Evolutionary conservation across 2,329 filamentous ascomycete species (phyloP).

Genomic region (Neofusicoccum sp.): DNA sequence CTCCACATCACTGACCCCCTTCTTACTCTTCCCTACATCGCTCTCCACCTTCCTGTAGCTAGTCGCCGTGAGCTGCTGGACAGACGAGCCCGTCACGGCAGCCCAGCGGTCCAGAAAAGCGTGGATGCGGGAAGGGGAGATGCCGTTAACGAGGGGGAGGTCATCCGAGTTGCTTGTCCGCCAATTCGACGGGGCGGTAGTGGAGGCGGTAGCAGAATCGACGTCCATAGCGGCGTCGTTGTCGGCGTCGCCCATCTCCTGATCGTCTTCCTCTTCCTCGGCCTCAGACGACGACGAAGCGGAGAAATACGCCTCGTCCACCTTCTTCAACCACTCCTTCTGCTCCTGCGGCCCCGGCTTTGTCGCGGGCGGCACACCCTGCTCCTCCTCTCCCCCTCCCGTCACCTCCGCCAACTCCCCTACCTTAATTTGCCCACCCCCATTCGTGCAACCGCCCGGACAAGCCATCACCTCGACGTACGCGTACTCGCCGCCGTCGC

Average conservation of each 20-base stretch:
- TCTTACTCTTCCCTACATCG: conserved; percentile 76
- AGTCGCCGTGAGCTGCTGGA: conserved; percentile 75
- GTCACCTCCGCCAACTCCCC: conserved; percentile 64
- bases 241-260: conserved; percentile 29
- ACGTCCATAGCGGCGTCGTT: conserved; percentile 2
- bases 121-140: conserved; percentile 65
- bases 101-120: conserved; percentile 76
- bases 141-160: conserved; percentile 59
- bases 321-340: conserved; percentile 60
- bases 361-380: conserved; percentile 32
- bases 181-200: not conserved
- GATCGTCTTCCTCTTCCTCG: conserved; percentile 29
- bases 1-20: conserved; percentile 66
- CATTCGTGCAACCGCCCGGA: conserved; percentile 97
- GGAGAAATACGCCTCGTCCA: conserved; percentile 80
- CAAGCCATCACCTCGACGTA: conserved; percentile 99
- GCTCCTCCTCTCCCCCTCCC: conserved; percentile 23
- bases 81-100: conserved; percentile 64
- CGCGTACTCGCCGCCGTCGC: conserved; percentile 66
- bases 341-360: conserved; percentile 75
- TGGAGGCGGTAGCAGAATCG: not conserved
- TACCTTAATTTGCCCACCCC: conserved; percentile 90
- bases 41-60: conserved; percentile 91
- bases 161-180: not conserved
- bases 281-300: conserved; percentile 56